A percentile compares a stretch with the other conserved stretches of the same genome.
Conservation (phyloP, 805 yeast species). For the Kuraishia molischiana region DNA sequence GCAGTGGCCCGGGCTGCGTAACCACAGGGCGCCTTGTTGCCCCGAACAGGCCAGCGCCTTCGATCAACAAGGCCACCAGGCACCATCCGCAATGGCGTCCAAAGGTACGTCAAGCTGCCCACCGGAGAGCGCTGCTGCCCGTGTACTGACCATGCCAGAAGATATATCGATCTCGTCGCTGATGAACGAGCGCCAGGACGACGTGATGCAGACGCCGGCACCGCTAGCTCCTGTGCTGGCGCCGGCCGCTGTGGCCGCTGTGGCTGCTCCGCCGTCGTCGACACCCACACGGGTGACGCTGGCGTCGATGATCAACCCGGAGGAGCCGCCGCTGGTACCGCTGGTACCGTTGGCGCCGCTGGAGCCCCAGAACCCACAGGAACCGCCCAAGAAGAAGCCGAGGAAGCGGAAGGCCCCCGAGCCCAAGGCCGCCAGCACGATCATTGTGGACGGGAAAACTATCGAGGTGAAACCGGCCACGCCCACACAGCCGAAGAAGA, state of each 20-base stretch:
- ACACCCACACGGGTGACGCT: slow-evolving; percentile 9
- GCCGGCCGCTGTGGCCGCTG: background rate
- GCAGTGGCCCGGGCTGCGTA: too few species aligned
- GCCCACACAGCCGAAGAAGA: background rate
- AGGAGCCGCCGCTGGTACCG: slow-evolving; percentile 3
- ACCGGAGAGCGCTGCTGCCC: too few species aligned
- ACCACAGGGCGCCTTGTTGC: too few species aligned
- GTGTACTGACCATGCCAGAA: too few species aligned
- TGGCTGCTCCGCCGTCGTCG: background rate
- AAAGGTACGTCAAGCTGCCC: too few species aligned
- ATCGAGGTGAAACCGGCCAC: background rate
- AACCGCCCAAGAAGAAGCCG: background rate
- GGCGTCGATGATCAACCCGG: slow-evolving; percentile 16
- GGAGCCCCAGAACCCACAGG: background rate
- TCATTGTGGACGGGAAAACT: background rate
- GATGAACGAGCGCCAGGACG: too few species aligned
- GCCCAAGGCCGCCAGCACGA: background rate
- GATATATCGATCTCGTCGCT: background rate
- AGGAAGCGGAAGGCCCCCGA: slow-evolving; percentile 1
- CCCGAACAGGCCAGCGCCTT: too few species aligned
- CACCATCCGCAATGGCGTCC: too few species aligned
- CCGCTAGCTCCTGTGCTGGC: background rate
- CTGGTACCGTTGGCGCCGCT: background rate
- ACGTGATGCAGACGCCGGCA: too few species aligned
- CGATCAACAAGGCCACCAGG: too few species aligned